Percentiles rank a stretch among this genome's conserved stretches.
Evolutionary conservation across 768 basidiomycete species (phyloP).

Genomic region (Gyrodon lividus): DNA sequence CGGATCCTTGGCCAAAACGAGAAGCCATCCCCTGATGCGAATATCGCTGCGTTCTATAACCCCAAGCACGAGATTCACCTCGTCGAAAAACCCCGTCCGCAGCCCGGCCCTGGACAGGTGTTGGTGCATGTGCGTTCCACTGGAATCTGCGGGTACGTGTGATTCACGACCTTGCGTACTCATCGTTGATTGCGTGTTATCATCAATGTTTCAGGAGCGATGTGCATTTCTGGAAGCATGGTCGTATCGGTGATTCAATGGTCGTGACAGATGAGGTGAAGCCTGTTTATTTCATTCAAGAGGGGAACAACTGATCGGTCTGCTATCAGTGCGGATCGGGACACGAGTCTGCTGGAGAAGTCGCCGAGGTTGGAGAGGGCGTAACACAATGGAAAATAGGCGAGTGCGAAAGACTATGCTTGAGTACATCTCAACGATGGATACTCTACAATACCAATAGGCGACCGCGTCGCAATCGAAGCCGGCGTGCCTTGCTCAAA

Average conservation of each 20-base stretch:
- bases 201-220: constrained; percentile 48
- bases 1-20: constrained; percentile 51
- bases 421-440: background rate
- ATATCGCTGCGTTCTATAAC: constrained; percentile 67
- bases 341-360: constrained; percentile 69
- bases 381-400: constrained; percentile 65
- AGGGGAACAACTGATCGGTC: background rate
- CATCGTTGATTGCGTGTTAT: background rate
- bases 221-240: constrained; percentile 74
- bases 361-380: constrained; percentile 63
- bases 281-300: background rate
- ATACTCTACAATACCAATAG: constrained; percentile 27
- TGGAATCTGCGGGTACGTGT: constrained; percentile 63
- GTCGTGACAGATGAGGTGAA: constrained; percentile 63
- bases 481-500: constrained; percentile 68
- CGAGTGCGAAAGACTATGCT: constrained; percentile 17
- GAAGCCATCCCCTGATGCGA: constrained; percentile 45
- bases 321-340: constrained; percentile 58
- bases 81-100: constrained; percentile 61
- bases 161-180: background rate
- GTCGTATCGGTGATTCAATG: constrained; percentile 68
- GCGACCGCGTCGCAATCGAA: constrained; percentile 69
- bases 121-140: constrained; percentile 65
- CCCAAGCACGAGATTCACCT: constrained; percentile 62
- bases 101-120: constrained; percentile 64